phyloP scores from a whole-genome alignment of 2,329 filamentous ascomycete species.

The Scytalidium lignicola region DNA sequence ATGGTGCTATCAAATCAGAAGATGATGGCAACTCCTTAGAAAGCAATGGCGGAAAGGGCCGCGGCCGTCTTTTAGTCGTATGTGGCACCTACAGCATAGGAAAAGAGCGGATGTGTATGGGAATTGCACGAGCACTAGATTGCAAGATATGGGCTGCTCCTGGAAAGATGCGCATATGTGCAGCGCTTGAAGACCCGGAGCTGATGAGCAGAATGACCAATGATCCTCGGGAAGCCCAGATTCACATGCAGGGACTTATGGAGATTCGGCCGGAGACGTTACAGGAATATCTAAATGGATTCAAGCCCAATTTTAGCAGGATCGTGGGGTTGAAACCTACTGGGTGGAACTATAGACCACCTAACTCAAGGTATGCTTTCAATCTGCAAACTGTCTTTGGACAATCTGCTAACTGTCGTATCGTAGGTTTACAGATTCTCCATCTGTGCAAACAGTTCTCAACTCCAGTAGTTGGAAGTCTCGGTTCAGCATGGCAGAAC shows the following conservation, averaged over 20 bases:
- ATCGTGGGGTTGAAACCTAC: slow-evolving; percentile 89
- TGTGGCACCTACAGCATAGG: slow-evolving; percentile 98
- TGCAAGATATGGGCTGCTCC: slow-evolving; percentile 87
- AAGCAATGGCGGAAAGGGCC: slow-evolving; percentile 27
- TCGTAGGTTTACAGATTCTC: slow-evolving; percentile 50
- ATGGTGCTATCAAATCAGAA: slow-evolving; percentile 29
- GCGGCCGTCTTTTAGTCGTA: slow-evolving; percentile 76
- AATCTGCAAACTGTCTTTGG: background rate
- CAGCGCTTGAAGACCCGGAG: slow-evolving; percentile 80
- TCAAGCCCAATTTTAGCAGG: slow-evolving; percentile 76
- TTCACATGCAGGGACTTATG: slow-evolving; percentile 96
- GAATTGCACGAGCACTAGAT: slow-evolving; percentile 78
- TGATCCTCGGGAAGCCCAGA: slow-evolving; percentile 79
- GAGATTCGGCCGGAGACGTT: slow-evolving; percentile 90
- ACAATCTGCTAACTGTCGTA: background rate
- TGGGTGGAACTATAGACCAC: slow-evolving; percentile 87
- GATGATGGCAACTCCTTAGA: slow-evolving; percentile 20
- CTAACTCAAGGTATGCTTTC: slow-evolving; percentile 47
- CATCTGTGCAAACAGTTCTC: slow-evolving; percentile 60
- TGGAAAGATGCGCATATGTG: slow-evolving; percentile 77
- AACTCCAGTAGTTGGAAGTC: slow-evolving; percentile 63
- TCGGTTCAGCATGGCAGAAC: slow-evolving; percentile 63
- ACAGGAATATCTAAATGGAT: slow-evolving; percentile 77
- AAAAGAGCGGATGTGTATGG: slow-evolving; percentile 92
- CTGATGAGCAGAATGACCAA: slow-evolving; percentile 71